phyloP scores from a whole-genome alignment of 768 basidiomycete species.

The Lactarius hatsudake region DNA sequence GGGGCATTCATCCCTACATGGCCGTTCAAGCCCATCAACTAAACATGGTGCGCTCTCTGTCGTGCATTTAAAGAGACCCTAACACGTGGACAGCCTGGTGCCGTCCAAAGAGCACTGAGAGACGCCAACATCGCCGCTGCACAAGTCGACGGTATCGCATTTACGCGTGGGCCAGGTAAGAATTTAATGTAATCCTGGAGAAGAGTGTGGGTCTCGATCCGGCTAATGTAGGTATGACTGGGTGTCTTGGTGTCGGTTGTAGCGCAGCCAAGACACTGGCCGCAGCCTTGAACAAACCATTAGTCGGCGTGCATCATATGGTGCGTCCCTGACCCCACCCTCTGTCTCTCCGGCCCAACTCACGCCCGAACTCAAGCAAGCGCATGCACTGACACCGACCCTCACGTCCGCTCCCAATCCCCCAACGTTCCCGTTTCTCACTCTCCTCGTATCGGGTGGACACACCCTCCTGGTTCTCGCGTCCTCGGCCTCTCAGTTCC shows the following conservation, averaged over 20 bases:
- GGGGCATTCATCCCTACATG: constrained; percentile 76
- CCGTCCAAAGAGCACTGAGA: constrained; percentile 61
- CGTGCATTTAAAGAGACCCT: constrained; percentile 4
- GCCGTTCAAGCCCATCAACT: constrained; percentile 78
- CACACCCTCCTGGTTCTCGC: constrained; percentile 88
- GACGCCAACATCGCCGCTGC: constrained; percentile 58
- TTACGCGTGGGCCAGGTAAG: constrained; percentile 81
- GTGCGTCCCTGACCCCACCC: constrained; percentile 40
- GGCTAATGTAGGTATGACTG: constrained; percentile 58
- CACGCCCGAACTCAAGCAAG: constrained; percentile 59
- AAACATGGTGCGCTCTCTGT: constrained; percentile 55
- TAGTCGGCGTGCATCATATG: constrained; percentile 96
- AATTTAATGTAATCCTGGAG: too few species aligned
- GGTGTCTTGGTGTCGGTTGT: constrained; percentile 74
- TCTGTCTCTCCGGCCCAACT: constrained; percentile 6
- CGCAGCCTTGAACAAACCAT: constrained; percentile 68
- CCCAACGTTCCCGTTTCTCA: constrained; percentile 81
- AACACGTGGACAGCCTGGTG: constrained; percentile 55
- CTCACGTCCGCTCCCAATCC: constrained; percentile 32
- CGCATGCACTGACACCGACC: constrained; percentile 55
- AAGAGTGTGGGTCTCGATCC: neutral
- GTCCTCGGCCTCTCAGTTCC: constrained; percentile 52
- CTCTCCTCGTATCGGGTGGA: constrained; percentile 88
- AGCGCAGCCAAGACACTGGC: constrained; percentile 87
- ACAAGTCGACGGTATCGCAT: constrained; percentile 85